A percentile compares a stretch with the other conserved stretches of the same genome.
These are phyloP conservation scores for Penicillium cosmopolitanum DNA, from an alignment of 495 filamentous ascomycete genomes.

Conservation along the genomic window DNA sequence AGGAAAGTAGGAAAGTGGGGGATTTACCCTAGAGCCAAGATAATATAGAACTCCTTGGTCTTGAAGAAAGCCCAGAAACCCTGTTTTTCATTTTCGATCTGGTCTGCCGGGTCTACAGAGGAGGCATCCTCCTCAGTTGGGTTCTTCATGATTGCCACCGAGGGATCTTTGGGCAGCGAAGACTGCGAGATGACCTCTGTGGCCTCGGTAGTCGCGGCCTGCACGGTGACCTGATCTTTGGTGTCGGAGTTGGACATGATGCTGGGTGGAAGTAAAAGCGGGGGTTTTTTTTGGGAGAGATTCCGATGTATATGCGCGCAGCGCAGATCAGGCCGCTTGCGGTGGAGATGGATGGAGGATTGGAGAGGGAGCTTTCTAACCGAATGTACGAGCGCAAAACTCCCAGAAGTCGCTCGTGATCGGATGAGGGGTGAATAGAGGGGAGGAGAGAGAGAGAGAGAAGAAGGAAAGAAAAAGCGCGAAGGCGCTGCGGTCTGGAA, in stretches of 20 bases:
- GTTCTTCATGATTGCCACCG: conserved; percentile 25
- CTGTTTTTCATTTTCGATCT: conserved; percentile 47
- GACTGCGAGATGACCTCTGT: conserved; percentile 9
- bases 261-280: conserved; percentile 12
- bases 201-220: conserved; percentile 20
- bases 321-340: conserved; percentile 6
- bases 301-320: conserved; percentile 1
- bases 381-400: conserved; percentile 59
- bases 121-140: conserved; percentile 17
- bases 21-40: conserved; percentile 72
- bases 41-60: conserved; percentile 85
- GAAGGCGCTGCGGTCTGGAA: conserved; percentile 22
- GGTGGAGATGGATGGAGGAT: not conserved
- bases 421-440: not conserved
- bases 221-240: conserved; percentile 34
- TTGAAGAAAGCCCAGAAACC: conserved; percentile 78
- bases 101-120: conserved; percentile 35
- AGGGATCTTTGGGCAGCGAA: conserved; percentile 32
- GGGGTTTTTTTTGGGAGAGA: conserved; percentile 10
- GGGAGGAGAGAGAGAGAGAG: conserved; percentile 1
- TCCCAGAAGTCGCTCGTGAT: conserved; percentile 59
- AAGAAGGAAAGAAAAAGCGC: conserved; percentile 15
- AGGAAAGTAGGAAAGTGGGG: not conserved
- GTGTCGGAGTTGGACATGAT: conserved; percentile 30
- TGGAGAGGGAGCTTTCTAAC: conserved; percentile 46